Evolutionary conservation across 345 rosid species (phyloP).

Genomic region (Mallotus nudiflorus): DNA sequence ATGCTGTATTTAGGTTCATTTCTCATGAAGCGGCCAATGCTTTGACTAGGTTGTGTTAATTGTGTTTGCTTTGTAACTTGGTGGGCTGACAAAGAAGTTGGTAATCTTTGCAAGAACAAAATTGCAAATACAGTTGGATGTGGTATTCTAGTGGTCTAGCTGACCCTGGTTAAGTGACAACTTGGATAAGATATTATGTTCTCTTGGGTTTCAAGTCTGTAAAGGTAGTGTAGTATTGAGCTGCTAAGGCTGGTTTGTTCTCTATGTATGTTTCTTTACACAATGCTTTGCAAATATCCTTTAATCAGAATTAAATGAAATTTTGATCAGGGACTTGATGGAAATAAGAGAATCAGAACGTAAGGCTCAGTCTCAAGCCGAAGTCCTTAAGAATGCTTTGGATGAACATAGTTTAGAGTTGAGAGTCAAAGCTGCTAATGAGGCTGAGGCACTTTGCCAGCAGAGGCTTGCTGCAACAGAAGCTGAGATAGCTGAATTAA

Average conservation of each 20-base stretch:
- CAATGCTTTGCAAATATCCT: neutral
- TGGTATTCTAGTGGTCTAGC: too few species aligned
- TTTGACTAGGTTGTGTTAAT: too few species aligned
- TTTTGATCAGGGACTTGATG: constrained; percentile 51
- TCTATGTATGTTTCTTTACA: neutral
- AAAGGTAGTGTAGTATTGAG: too few species aligned
- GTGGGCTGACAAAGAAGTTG: too few species aligned
- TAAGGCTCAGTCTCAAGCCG: constrained; percentile 75
- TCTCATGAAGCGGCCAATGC: too few species aligned
- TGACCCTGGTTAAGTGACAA: too few species aligned
- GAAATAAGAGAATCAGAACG: constrained; percentile 84
- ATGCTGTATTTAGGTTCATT: too few species aligned
- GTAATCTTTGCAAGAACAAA: too few species aligned
- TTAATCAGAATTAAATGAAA: neutral
- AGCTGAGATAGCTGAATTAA: constrained; percentile 80
- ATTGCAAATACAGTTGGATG: too few species aligned
- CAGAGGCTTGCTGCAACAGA: constrained; percentile 80
- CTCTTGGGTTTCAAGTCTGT: too few species aligned
- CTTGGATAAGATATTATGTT: too few species aligned
- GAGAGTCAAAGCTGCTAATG: constrained; percentile 95
- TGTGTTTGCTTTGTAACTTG: too few species aligned
- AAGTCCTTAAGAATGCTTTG: constrained; percentile 59
- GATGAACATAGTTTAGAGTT: constrained; percentile 89
- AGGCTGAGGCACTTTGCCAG: constrained; percentile 88
- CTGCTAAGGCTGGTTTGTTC: neutral